These are phyloP conservation scores for Amyloporia xantha DNA, from an alignment of 768 basidiomycete genomes.

Conservation along the genomic window DNA sequence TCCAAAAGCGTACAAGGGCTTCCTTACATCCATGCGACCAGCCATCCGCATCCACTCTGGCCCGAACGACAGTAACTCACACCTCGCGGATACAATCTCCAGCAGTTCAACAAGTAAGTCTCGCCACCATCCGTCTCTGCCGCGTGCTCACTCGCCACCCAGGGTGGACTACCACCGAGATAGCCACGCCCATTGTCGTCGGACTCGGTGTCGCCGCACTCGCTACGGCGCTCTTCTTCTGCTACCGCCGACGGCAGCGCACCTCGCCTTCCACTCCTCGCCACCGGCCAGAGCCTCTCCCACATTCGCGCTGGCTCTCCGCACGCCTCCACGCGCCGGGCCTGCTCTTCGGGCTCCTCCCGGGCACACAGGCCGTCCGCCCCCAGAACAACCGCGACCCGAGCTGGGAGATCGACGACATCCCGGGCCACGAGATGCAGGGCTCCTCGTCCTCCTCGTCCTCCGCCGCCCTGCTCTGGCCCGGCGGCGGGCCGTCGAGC, in stretches of 20 bases:
- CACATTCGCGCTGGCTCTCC: slow-evolving; percentile 1
- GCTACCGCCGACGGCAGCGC: slow-evolving; percentile 14
- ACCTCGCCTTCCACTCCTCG: not conserved
- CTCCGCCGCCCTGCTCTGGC: not conserved
- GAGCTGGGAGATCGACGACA: slow-evolving; percentile 17
- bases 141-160: too few relatives aligned
- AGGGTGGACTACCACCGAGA: slow-evolving; percentile 23
- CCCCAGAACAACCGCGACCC: slow-evolving; percentile 1
- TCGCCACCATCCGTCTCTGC: too few relatives aligned
- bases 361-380: slow-evolving; percentile 7
- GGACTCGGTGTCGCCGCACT: slow-evolving; percentile 24
- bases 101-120: too few relatives aligned
- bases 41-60: too few relatives aligned
- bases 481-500: not conserved
- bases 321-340: slow-evolving; percentile 11
- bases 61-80: too few relatives aligned
- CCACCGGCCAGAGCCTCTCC: slow-evolving; percentile 5
- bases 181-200: slow-evolving; percentile 28
- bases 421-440: not conserved
- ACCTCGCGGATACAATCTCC: too few relatives aligned
- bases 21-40: too few relatives aligned
- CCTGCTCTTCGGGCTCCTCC: slow-evolving; percentile 15
- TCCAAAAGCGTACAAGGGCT: too few relatives aligned
- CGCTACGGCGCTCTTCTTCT: slow-evolving; percentile 19
- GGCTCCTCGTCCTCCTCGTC: not conserved